Conservation (phyloP, 345 rosid genomes). For the Lagerstroemia speciosa region DNA sequence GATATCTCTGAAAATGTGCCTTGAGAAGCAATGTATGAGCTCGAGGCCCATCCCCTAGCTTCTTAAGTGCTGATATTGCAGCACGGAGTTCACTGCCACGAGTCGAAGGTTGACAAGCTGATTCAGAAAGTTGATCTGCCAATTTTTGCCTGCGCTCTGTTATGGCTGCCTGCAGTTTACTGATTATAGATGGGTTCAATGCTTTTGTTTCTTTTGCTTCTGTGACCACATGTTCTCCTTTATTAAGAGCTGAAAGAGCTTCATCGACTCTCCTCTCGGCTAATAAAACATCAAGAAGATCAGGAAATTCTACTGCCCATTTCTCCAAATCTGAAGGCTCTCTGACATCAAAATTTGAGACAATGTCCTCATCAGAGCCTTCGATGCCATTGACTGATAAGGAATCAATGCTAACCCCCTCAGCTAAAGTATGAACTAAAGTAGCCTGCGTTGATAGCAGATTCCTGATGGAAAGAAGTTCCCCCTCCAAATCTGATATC, state of each 20-base stretch:
- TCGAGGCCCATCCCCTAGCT: constrained; percentile 94
- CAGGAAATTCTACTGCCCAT: constrained; percentile 85
- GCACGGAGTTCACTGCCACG: constrained; percentile 91
- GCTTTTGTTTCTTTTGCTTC: constrained; percentile 53
- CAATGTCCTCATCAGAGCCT: constrained; percentile 30
- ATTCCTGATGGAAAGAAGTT: constrained; percentile 83
- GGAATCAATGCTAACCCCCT: constrained; percentile 71
- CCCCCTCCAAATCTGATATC: constrained; percentile 98
- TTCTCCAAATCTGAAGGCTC: constrained; percentile 74
- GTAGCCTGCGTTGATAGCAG: constrained; percentile 91
- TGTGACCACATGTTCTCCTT: constrained; percentile 57
- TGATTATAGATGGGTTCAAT: constrained; percentile 39
- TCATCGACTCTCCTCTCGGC: constrained; percentile 97
- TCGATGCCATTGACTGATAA: constrained; percentile 37
- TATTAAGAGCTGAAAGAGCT: constrained; percentile 82
- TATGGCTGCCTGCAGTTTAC: constrained; percentile 46
- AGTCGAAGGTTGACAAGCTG: constrained; percentile 93
- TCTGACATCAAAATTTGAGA: constrained; percentile 33
- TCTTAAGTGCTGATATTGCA: constrained; percentile 85
- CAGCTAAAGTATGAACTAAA: constrained; percentile 79
- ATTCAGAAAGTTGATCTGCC: constrained; percentile 95
- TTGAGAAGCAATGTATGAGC: constrained; percentile 87
- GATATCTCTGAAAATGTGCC: constrained; percentile 82
- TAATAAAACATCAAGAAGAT: constrained; percentile 79
- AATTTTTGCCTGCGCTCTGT: constrained; percentile 67